Conservation (phyloP, 805 yeast genomes). For the Deakozyma indianensis region DNA sequence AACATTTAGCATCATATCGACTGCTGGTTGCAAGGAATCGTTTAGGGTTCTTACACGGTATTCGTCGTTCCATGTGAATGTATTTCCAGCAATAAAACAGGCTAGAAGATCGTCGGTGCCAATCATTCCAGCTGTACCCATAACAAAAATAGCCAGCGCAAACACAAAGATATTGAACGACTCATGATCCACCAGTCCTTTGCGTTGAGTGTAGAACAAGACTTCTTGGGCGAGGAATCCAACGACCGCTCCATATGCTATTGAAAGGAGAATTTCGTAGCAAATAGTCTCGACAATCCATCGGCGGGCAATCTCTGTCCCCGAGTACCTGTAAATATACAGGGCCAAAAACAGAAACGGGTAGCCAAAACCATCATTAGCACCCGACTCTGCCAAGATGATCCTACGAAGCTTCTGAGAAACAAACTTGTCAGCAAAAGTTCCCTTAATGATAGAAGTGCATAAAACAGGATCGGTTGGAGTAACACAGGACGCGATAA, state of each 20-base stretch:
- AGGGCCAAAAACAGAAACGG: conserved; percentile 55
- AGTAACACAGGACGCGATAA: conserved; percentile 57
- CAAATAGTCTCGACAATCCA: conserved; percentile 49
- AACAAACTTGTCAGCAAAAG: conserved; percentile 47
- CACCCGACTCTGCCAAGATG: conserved; percentile 57
- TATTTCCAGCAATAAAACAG: conserved; percentile 60
- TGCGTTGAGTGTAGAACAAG: conserved; percentile 37
- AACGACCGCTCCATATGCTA: conserved; percentile 31
- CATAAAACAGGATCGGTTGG: conserved; percentile 70
- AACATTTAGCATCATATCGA: conserved; percentile 50
- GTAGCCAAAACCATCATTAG: conserved; percentile 48
- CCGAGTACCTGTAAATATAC: conserved; percentile 35
- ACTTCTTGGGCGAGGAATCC: conserved; percentile 39
- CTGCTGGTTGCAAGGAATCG: conserved; percentile 48
- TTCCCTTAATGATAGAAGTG: conserved; percentile 60
- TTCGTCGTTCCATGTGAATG: conserved; percentile 64
- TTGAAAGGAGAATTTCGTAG: conserved; percentile 48
- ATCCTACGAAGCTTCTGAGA: conserved; percentile 48
- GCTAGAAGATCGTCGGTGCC: conserved; percentile 63
- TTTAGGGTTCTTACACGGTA: conserved; percentile 45
- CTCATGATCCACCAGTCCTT: conserved; percentile 44
- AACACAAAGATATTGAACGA: conserved; percentile 40
- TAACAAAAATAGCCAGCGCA: conserved; percentile 42
- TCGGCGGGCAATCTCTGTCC: conserved; percentile 41
- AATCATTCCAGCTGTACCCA: conserved; percentile 46